phyloP scores from a whole-genome alignment of 768 basidiomycete species.

The Lentinula detonsa region DNA sequence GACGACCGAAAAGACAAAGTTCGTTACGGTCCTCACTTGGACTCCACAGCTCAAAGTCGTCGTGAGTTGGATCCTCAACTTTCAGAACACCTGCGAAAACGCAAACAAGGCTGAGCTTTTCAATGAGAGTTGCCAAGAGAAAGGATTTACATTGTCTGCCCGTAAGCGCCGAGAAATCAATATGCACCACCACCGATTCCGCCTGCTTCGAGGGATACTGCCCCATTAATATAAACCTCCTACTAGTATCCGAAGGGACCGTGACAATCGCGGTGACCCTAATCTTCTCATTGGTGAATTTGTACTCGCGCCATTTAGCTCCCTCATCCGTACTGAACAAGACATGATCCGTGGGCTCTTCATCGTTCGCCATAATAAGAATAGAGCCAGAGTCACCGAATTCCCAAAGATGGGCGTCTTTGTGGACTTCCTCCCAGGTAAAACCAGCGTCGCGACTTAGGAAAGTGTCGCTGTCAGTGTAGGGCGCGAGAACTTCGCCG shows the following conservation, averaged over 20 bases:
- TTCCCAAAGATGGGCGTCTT: slow-evolving; percentile 96
- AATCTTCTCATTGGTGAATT: slow-evolving; percentile 70
- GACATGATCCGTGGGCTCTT: slow-evolving; percentile 85
- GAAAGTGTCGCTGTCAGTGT: slow-evolving; percentile 91
- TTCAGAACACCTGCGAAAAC: slow-evolving; percentile 54
- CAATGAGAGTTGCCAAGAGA: not conserved
- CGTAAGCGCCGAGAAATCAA: slow-evolving; percentile 85
- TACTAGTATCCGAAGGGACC: slow-evolving; percentile 84
- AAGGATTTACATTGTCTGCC: slow-evolving; percentile 59
- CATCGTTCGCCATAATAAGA: slow-evolving; percentile 92
- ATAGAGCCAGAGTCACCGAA: slow-evolving; percentile 97
- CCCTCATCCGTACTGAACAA: slow-evolving; percentile 91
- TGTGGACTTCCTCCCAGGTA: slow-evolving; percentile 98
- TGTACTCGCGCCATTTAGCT: slow-evolving; percentile 79
- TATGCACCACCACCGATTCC: slow-evolving; percentile 65
- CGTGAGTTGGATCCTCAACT: slow-evolving; percentile 64
- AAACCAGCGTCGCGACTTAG: slow-evolving; percentile 94
- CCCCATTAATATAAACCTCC: slow-evolving; percentile 86
- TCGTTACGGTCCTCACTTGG: slow-evolving; percentile 88
- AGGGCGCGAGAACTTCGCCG: slow-evolving; percentile 73
- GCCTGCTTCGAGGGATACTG: slow-evolving; percentile 38
- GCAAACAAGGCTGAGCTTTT: slow-evolving; percentile 3
- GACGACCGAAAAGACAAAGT: slow-evolving; percentile 85
- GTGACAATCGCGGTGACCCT: slow-evolving; percentile 77
- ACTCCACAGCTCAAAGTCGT: slow-evolving; percentile 98